Evolutionary conservation across 2,329 filamentous ascomycete species (phyloP), one percentile per base, ranked within the genome.

Genomic region (Neofusicoccum cordaticola): DNA sequence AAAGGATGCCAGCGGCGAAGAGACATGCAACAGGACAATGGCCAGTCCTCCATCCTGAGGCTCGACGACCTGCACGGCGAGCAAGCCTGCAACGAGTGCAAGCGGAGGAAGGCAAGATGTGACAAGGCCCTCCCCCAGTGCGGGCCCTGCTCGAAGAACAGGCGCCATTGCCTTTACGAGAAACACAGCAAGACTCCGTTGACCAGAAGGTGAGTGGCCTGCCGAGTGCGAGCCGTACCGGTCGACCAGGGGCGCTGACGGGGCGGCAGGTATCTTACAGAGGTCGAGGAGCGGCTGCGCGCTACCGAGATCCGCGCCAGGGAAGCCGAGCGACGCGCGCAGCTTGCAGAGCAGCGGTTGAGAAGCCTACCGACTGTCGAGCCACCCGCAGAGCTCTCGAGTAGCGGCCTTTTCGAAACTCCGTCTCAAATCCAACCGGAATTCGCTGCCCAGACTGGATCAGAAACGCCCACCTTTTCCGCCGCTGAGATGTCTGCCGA

Each of bases 141-240:
- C 12, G 42, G 41, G 31, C 56, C 56, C 27, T 83, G 81, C 68
- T 69, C 75, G 53, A 78, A 78, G 64, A 80, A 81, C 67, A 74
- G 78, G 47, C 72, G 81, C 13, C 78, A 81, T 66, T 84, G 82
- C 66, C 71, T 82, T 6, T 84, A 84, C 64, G 81, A 83, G 68
- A 81, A 79, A 67, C 78, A 82, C 58, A 75, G 76, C n/a, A 75
- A 78, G 50, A 83, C 81, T 12, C 81, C 81, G 4, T 71, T 83
- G 66, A 84, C 81, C 4, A 74, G 82, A 48, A 82, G 78, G 74
- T 78, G 76, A 67, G 15, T 2, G 2, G 27, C n/a, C 37, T 27
- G 27, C 6, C 47, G 41, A 13, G 12, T 11, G n/a, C 5, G 17
- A 12, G 17, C 11, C 9, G 19, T 19, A 34, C 8, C 17, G 11